Evolutionary conservation across 78 protist genomes (phyloP).

Genomic region (Polysphondylium violaceum): DNA sequence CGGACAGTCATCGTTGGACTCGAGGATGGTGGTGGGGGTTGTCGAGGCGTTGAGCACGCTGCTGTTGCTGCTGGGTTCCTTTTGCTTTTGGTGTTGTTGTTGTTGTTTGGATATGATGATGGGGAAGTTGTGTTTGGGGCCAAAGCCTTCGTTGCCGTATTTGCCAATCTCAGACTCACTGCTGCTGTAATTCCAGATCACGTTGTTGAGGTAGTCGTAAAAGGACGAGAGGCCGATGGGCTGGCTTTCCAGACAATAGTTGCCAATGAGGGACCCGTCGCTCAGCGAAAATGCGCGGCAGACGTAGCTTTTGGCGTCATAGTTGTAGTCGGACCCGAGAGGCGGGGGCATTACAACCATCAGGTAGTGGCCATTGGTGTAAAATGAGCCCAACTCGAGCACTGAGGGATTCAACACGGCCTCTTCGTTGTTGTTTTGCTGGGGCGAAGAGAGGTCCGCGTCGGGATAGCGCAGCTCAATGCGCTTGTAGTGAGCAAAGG

Average conservation of each 20-base stretch:
- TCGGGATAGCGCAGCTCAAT: constrained; percentile 70
- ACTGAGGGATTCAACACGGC: constrained; percentile 57
- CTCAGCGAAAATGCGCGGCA: constrained; percentile 75
- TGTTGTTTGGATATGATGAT: constrained; percentile 5
- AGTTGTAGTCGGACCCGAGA: constrained; percentile 56
- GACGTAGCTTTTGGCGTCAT: constrained; percentile 48
- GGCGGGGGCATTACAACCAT: constrained; percentile 84
- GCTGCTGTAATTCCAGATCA: constrained; percentile 81
- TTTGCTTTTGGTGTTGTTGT: constrained; percentile 24
- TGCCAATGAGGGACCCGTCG: constrained; percentile 79
- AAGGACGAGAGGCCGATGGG: constrained; percentile 81
- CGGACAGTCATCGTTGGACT: constrained; percentile 4
- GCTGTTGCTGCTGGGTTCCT: not conserved
- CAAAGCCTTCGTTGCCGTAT: constrained; percentile 82
- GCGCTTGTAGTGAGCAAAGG: constrained; percentile 36
- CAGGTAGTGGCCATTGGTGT: constrained; percentile 82
- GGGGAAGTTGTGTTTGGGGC: constrained; percentile 76
- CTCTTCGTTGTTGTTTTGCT: constrained; percentile 28
- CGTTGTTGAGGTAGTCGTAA: constrained; percentile 77
- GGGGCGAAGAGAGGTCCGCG: not conserved
- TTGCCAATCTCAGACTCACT: constrained; percentile 69
- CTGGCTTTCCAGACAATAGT: constrained; percentile 75
- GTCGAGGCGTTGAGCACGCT: constrained; percentile 8
- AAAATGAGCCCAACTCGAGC: constrained; percentile 78
- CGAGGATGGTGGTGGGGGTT: constrained; percentile 9